These are phyloP conservation scores for Botrytis paeoniae DNA, from an alignment of 2,329 filamentous ascomycete genomes.

Conservation along the genomic window DNA sequence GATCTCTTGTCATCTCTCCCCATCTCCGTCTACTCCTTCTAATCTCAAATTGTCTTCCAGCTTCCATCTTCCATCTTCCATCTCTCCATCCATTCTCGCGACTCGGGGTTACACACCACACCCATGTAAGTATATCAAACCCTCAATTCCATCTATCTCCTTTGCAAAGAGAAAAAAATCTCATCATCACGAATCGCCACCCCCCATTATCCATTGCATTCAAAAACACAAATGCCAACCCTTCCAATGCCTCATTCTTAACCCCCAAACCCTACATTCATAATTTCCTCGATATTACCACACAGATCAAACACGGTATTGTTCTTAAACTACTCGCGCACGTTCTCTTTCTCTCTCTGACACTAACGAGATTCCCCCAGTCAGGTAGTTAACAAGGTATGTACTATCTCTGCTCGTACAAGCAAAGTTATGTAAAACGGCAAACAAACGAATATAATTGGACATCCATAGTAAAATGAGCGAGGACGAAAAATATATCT, in stretches of 20 bases:
- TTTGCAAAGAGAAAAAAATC: neutral
- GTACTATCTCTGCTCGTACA: neutral
- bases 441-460: neutral
- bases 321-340: neutral
- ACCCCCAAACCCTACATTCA: constrained; percentile 5
- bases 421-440: neutral
- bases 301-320: neutral
- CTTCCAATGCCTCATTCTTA: neutral
- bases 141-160: neutral
- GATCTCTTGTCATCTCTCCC: neutral
- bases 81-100: constrained; percentile 3
- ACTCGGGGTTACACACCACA: neutral
- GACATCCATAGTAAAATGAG: neutral
- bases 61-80: neutral
- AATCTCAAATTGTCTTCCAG: neutral
- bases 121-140: neutral
- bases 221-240: neutral
- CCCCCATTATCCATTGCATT: neutral
- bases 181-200: neutral
- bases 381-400: neutral
- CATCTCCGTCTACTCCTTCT: neutral
- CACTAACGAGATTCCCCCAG: neutral
- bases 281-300: constrained; percentile 12
- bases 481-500: neutral
- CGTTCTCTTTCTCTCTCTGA: neutral